Percentiles rank a stretch among this genome's conserved stretches.
phyloP scores from a whole-genome alignment of 345 rosid species.

The Linum trigynum region DNA sequence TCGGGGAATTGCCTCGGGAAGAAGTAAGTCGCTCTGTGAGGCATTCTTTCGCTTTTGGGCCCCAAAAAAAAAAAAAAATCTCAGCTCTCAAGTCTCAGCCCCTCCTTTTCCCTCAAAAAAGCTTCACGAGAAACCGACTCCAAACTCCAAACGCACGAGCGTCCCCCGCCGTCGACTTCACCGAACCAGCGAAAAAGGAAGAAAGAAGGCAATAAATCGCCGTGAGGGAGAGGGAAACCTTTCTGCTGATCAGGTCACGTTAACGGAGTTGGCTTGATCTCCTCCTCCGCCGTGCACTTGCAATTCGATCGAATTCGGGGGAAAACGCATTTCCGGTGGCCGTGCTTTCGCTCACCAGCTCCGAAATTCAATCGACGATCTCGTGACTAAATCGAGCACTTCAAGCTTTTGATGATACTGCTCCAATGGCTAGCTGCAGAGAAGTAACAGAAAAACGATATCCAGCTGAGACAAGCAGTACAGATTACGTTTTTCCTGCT shows the following conservation, averaged over 20 bases:
- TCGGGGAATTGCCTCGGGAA: conserved; percentile 97
- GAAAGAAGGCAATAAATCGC: not conserved
- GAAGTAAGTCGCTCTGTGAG: conserved; percentile 94
- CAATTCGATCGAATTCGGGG: conserved; percentile 6
- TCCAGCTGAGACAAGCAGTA: not conserved
- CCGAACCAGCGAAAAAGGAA: not conserved
- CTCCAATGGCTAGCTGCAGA: not conserved
- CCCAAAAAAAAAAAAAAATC: not conserved
- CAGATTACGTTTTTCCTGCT: not conserved
- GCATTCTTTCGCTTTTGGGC: conserved; percentile 39
- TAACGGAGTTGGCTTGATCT: not conserved
- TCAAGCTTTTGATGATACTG: not conserved
- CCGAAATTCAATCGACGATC: not conserved
- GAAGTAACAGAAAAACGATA: not conserved
- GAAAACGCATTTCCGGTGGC: not conserved
- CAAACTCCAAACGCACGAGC: not conserved
- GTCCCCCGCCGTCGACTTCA: not conserved
- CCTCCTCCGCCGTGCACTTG: not conserved
- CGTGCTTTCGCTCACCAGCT: not conserved
- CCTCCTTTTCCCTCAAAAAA: not conserved
- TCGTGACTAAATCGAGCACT: not conserved
- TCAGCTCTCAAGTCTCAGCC: not conserved
- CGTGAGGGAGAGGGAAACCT: not conserved
- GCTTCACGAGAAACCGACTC: not conserved
- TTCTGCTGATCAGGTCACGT: not conserved